Conservation (phyloP, 345 rosid species). For the Clausena lansium region DNA sequence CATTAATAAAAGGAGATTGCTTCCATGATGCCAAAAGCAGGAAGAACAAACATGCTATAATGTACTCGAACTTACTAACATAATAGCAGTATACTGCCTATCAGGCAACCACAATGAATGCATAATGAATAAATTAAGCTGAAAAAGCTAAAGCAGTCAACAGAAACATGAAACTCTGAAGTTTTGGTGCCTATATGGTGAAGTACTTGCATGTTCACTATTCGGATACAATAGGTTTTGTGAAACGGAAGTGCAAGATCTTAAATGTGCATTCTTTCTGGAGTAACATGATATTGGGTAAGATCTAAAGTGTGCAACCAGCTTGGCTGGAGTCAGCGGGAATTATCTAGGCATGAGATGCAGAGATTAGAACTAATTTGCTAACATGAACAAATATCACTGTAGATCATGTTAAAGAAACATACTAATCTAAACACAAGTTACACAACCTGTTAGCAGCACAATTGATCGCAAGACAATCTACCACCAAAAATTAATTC, state of each 20-base stretch:
- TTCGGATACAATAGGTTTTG: neutral
- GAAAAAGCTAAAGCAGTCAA: neutral
- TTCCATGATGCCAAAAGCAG: neutral
- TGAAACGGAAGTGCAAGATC: neutral
- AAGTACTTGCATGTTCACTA: neutral
- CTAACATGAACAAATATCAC: neutral
- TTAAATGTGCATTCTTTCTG: neutral
- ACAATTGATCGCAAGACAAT: neutral
- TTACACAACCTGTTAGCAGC: neutral
- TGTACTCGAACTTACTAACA: neutral
- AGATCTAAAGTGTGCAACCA: neutral
- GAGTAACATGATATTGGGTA: neutral
- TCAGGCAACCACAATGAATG: neutral
- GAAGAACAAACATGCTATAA: neutral
- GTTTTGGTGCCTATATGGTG: neutral
- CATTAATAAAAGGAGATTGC: neutral
- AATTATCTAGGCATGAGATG: neutral
- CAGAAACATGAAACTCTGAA: neutral
- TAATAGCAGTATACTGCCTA: neutral
- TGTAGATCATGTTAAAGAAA: neutral
- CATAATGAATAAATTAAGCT: neutral
- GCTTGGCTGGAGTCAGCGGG: neutral
- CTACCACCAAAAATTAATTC: neutral
- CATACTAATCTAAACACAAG: neutral
- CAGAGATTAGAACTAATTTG: neutral